These are phyloP conservation scores for Castanea sativa DNA, from an alignment of 306 rosid species.

Conservation along the genomic window DNA sequence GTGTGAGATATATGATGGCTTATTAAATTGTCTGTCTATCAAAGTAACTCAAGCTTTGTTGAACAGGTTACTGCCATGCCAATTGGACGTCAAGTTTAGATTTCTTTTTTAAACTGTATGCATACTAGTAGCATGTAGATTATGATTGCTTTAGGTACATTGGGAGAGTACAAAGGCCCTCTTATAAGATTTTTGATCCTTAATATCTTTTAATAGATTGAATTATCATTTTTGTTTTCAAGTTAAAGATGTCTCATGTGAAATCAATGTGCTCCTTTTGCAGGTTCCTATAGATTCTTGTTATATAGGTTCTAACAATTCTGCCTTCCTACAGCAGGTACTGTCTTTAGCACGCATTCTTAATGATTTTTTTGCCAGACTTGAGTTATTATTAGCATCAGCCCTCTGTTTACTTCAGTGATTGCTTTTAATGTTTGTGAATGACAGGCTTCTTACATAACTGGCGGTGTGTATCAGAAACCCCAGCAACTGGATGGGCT, in stretches of 20 bases:
- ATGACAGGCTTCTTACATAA: constrained; percentile 84
- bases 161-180: not conserved
- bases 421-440: constrained; percentile 28
- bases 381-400: constrained; percentile 5
- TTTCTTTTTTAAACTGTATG: not conserved
- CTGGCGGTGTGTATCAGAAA: constrained; percentile 90
- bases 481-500: constrained; percentile 85
- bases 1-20: not conserved
- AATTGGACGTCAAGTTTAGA: not conserved
- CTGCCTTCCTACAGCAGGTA: constrained; percentile 99
- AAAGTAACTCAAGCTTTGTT: not conserved
- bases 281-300: constrained; percentile 98
- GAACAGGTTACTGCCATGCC: not conserved
- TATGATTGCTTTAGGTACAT: not conserved
- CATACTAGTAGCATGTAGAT: not conserved
- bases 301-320: constrained; percentile 73
- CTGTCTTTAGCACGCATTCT: constrained; percentile 1
- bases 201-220: not conserved
- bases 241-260: not conserved
- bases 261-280: constrained; percentile 20
- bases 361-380: constrained; percentile 21
- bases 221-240: not conserved
- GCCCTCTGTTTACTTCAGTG: constrained; percentile 14
- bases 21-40: not conserved
- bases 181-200: not conserved